Evolutionary conservation across 768 basidiomycete species (phyloP), one percentile per base, ranked within the genome.

Genomic region (Naganishia vaughanmartiniae): DNA sequence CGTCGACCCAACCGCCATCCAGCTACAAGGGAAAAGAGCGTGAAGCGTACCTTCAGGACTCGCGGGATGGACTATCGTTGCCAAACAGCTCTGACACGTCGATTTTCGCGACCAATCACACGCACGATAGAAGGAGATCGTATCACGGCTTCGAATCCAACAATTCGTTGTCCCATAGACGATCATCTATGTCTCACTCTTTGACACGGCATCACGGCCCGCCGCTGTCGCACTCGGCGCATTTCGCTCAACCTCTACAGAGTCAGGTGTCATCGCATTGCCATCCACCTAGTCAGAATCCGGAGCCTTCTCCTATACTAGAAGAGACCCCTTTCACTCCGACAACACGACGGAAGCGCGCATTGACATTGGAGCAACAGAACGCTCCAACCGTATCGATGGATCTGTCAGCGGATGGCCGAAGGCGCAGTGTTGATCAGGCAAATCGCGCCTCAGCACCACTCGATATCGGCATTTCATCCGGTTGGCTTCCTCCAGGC

Each of bases 11-110:
- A 63, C 60, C 60, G 39, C 39, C 60, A 26, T 63, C 60, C 24
- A 42, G 60, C 60, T 63, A 63, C 19, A 63, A 63, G 46, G 60
- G 42, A 15, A 63, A 63, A 46, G 60, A 63, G 42, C 42, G 60
- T 7, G 60, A 42, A 42, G 21, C 42, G 9, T 26, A 63, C 24
- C 57, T 36, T 12, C n/a, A 21, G 21, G 21, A 21, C 30, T 19
- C 21, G 19, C 34, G 10, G 34, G 24, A 42, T 26, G 14, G 26
- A 21, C 24, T 34, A 17, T 36, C 42, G 24, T 26, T 34, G 14
- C 17, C 6, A 3, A 42, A 45, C 21, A 63, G 10, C 15, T n/a
- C 19, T 21, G 34, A 26, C 24, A 26, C 36, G 7, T 24, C 11
- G 24, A 26, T 46, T 30, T 30, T 15, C 26, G 39, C 42, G 0